Evolutionary conservation across 2,329 filamentous ascomycete genomes (phyloP), one percentile per base, ranked within the genome.

Genomic region (Shiraia sp.): DNA sequence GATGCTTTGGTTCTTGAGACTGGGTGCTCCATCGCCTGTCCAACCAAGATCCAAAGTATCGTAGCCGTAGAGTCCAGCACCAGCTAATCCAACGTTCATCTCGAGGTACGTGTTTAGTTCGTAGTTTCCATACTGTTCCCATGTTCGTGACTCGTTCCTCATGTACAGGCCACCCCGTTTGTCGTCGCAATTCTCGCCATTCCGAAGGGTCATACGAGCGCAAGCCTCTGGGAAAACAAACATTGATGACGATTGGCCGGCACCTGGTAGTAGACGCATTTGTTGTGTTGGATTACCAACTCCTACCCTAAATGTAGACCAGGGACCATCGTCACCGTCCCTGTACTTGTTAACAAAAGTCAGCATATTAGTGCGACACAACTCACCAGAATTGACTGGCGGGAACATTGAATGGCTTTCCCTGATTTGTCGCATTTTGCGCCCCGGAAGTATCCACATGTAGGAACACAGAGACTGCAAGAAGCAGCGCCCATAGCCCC

Each of bases 181-280:
- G 4, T 55, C 51, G 2, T 48, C 40, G 36, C 70, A 72, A n/a
- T 57, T 45, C 14, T 53, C 22, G 6, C 47, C 55, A 31, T 64
- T 47, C 14, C 43, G 36, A 26, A 47, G 26, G 10, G 41, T 47
- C 40, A 61, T 65, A 13, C 51, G 60, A 31, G 61, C 45, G 47
- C 70, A 72, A n/a, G 55, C 67, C 43, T 69, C 57, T 4, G 66
- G 56, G 1, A 61, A 33, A 6, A 68, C 53, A 10, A 70, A 49
- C 61, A 65, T 70, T 10, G 57, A 61, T 23, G 69, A 64, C 34
- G 66, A 63, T 15, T 64, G 61, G 24, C 56, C 50, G 10, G 65
- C 68, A 1, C 63, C 64, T 9, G 63, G 57, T 9, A 66, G 40
- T 24, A 66, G 46, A 33, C 58, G 59, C 31, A 65, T 36, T 30